phyloP scores from a whole-genome alignment of 2,329 filamentous ascomycete genomes.

The Talaromyces sp. region DNA sequence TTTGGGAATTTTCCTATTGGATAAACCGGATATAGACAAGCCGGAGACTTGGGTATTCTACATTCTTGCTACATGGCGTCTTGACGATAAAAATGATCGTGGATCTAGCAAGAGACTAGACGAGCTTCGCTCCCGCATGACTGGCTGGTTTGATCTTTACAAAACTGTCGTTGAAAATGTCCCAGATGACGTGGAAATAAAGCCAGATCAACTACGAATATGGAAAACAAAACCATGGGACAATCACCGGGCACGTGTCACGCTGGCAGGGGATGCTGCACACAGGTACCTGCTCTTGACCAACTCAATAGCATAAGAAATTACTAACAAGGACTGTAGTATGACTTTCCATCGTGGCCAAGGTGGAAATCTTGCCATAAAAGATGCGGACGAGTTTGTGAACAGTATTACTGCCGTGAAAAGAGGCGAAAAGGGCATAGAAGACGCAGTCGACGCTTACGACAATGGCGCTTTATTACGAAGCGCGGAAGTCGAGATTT shows the following conservation, averaged over 20 bases:
- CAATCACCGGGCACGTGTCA: conserved; percentile 4
- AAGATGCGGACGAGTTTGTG: conserved; percentile 7
- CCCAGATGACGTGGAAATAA: conserved; percentile 3
- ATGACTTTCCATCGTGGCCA: conserved; percentile 10
- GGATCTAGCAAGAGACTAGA: background rate
- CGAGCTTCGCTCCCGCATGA: conserved; percentile 4
- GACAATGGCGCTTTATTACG: conserved; percentile 5
- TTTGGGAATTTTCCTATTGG: conserved; percentile 3
- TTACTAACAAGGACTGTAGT: background rate
- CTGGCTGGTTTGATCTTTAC: conserved; percentile 6
- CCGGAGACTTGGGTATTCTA: conserved; percentile 8
- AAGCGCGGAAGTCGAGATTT: conserved; percentile 9
- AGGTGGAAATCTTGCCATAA: conserved; percentile 8
- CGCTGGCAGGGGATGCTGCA: conserved; percentile 7
- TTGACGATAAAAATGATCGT: background rate
- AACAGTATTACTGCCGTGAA: background rate
- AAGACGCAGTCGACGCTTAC: conserved; percentile 3
- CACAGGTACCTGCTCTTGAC: background rate
- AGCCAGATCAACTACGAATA: conserved; percentile 5
- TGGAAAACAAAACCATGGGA: conserved; percentile 8
- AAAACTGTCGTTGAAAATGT: conserved; percentile 3
- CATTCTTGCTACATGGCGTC: conserved; percentile 4
- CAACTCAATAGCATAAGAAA: too few relatives aligned
- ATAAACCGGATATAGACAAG: conserved; percentile 3
- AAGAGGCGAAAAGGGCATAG: background rate